Conservation (phyloP, 768 basidiomycete species). For the Tulasnella sp. region DNA sequence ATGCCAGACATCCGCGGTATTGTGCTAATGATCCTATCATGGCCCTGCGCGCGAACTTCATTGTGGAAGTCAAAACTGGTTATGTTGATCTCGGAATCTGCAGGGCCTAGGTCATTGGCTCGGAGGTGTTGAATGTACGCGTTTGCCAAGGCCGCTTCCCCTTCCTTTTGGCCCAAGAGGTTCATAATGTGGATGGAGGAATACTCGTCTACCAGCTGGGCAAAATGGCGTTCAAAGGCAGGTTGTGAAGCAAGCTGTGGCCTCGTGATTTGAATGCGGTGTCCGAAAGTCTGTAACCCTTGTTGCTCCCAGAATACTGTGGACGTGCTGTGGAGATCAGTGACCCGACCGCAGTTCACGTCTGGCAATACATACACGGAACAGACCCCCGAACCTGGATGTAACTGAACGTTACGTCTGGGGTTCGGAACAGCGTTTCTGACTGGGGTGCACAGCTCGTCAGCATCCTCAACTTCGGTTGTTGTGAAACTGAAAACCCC, state of each 20-base stretch:
- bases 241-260: slow-evolving; percentile 87
- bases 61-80: slow-evolving; percentile 94
- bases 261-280: slow-evolving; percentile 86
- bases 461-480: not conserved
- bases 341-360: not conserved
- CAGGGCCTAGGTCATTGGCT: slow-evolving; percentile 19
- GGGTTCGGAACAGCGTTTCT: slow-evolving; percentile 78
- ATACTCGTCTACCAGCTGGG: slow-evolving; percentile 77
- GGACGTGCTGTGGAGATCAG: slow-evolving; percentile 3
- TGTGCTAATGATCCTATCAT: slow-evolving; percentile 72
- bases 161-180: slow-evolving; percentile 82
- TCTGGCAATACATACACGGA: slow-evolving; percentile 72
- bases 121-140: slow-evolving; percentile 71
- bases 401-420: slow-evolving; percentile 81
- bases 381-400: slow-evolving; percentile 92
- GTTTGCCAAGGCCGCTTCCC: slow-evolving; percentile 70
- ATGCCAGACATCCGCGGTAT: slow-evolving; percentile 53
- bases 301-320: slow-evolving; percentile 99
- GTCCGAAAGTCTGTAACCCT: slow-evolving; percentile 87
- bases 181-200: slow-evolving; percentile 78
- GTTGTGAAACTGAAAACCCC: slow-evolving; percentile 21
- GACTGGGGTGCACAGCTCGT: slow-evolving; percentile 40
- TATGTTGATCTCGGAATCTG: slow-evolving; percentile 52
- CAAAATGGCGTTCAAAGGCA: slow-evolving; percentile 90
- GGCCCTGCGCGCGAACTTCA: slow-evolving; percentile 64